These are phyloP conservation scores for Geotrichum reessii DNA, from an alignment of 1,139 yeast species.

Conservation along the genomic window DNA sequence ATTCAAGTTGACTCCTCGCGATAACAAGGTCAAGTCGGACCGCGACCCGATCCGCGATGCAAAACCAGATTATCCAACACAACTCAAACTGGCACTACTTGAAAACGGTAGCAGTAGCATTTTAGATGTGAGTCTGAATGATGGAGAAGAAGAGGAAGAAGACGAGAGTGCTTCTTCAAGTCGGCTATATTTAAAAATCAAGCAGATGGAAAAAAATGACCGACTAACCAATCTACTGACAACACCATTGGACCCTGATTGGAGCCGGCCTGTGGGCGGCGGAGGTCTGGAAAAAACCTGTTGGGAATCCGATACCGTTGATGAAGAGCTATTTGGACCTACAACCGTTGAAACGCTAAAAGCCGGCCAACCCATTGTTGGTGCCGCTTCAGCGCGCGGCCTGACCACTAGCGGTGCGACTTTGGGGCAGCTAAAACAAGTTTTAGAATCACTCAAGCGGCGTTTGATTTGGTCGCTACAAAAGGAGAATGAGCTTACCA, in stretches of 20 bases:
- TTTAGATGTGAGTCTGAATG: slow-evolving; percentile 2
- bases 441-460: slow-evolving; percentile 35
- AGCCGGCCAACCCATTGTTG: neutral
- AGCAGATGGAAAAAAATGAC: slow-evolving; percentile 25
- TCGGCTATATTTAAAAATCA: slow-evolving; percentile 19
- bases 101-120: neutral
- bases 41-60: slow-evolving; percentile 16
- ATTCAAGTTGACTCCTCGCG: slow-evolving; percentile 11
- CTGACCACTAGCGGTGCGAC: slow-evolving; percentile 5
- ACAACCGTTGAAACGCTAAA: slow-evolving; percentile 11
- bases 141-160: slow-evolving; percentile 15
- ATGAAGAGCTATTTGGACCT: slow-evolving; percentile 16
- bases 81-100: slow-evolving; percentile 12
- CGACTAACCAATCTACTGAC: slow-evolving; percentile 6
- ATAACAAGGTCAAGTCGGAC: slow-evolving; percentile 14
- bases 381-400: neutral
- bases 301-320: slow-evolving; percentile 11
- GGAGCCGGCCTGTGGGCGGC: slow-evolving; percentile 18
- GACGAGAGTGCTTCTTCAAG: neutral
- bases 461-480: slow-evolving; percentile 46
- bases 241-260: slow-evolving; percentile 11
- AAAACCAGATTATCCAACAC: slow-evolving; percentile 11
- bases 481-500: slow-evolving; percentile 44
- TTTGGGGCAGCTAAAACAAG: slow-evolving; percentile 21
- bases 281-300: slow-evolving; percentile 10